These are phyloP conservation scores for Aspergillus sp. DNA, from an alignment of 2,329 filamentous ascomycete genomes.

Conservation along the genomic window DNA sequence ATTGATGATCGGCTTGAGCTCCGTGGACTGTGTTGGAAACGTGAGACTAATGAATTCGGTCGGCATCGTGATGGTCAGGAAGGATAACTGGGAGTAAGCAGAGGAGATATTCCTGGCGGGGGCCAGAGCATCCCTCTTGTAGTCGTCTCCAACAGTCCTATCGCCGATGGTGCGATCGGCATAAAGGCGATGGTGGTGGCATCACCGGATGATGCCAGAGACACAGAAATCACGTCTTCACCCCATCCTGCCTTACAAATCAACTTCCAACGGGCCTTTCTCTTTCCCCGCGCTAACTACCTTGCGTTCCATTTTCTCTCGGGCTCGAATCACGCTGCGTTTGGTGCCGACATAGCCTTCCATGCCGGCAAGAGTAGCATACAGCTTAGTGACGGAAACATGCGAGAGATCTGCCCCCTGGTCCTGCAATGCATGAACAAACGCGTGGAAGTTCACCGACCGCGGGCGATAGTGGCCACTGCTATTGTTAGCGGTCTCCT, in stretches of 20 bases:
- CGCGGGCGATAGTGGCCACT: slow-evolving; percentile 85
- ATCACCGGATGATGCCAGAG: slow-evolving; percentile 4
- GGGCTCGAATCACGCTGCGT: slow-evolving; percentile 19
- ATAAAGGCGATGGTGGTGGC: background rate
- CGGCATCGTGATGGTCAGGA: slow-evolving; percentile 19
- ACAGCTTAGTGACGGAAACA: slow-evolving; percentile 77
- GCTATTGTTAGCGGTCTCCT: slow-evolving; percentile 37
- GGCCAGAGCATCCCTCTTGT: background rate
- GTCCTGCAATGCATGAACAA: slow-evolving; percentile 70
- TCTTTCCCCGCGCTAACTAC: background rate
- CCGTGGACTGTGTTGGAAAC: slow-evolving; percentile 58
- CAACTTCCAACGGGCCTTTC: background rate
- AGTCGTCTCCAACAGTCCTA: background rate
- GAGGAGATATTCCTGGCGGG: background rate
- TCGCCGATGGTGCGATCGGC: background rate
- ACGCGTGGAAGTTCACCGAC: slow-evolving; percentile 77
- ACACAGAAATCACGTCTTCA: slow-evolving; percentile 11
- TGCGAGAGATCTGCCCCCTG: slow-evolving; percentile 76
- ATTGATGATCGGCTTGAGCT: slow-evolving; percentile 54
- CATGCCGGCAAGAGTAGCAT: slow-evolving; percentile 77
- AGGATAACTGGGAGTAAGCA: background rate
- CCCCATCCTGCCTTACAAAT: background rate
- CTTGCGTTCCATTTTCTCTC: slow-evolving; percentile 21
- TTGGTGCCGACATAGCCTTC: slow-evolving; percentile 75
- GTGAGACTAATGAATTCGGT: slow-evolving; percentile 61